phyloP scores from a whole-genome alignment of 2,329 filamentous ascomycete genomes.

The Venturia asperata region DNA sequence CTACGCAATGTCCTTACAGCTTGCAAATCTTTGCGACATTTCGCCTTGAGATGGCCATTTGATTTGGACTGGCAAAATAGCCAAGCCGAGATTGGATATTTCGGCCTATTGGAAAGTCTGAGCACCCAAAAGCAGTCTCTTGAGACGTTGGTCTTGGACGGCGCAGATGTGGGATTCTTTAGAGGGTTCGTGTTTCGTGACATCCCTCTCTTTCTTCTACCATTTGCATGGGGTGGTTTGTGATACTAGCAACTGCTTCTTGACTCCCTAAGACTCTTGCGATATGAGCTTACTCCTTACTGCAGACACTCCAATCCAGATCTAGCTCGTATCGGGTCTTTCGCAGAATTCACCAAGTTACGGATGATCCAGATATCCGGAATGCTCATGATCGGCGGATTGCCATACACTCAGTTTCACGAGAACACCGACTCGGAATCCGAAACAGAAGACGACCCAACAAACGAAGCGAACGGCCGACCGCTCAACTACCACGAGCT shows the following conservation, averaged over 20 bases:
- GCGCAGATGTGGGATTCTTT: not conserved
- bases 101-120: not conserved
- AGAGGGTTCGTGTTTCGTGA: not conserved
- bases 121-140: constrained; percentile 8
- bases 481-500: not conserved
- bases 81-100: not conserved
- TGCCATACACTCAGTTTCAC: not conserved
- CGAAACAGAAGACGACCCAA: not conserved
- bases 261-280: not conserved
- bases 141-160: constrained; percentile 3
- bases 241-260: not conserved
- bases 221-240: not conserved
- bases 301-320: not conserved
- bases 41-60: constrained; percentile 1
- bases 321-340: not conserved
- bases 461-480: not conserved
- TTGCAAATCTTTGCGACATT: constrained; percentile 5
- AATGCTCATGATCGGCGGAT: not conserved
- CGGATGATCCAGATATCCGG: not conserved
- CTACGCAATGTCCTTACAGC: not conserved
- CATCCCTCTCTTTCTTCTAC: not conserved
- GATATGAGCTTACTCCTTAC: not conserved
- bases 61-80: not conserved
- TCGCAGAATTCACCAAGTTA: not conserved
- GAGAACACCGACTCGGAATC: not conserved